Evolutionary conservation across 495 filamentous ascomycete genomes (phyloP), one percentile per base, ranked within the genome.

Genomic region (Thermochaetoides thermophila): DNA sequence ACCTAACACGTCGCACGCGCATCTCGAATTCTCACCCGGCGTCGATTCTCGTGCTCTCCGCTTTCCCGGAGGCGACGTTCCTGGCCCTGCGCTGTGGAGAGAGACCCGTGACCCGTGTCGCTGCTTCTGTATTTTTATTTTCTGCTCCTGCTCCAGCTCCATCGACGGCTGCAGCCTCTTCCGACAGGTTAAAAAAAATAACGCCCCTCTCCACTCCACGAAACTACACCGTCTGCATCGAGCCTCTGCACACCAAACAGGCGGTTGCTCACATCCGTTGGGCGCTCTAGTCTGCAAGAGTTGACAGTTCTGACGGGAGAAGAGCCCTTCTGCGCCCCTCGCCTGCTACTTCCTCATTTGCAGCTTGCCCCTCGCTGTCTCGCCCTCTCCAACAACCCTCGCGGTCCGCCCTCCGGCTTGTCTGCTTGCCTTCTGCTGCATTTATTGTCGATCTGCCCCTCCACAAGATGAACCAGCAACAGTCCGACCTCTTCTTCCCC

Each of bases 391-490:
- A n/a, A n/a, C n/a, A n/a, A n/a, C n/a, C n/a, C n/a, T n/a, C n/a
- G n/a, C n/a, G n/a, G n/a, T 14, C 15, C 14, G 11, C 21, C 38
- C 13, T 3, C 7, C 17, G 19, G 1, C 5, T 5, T 25, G 25
- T 42, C 31, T 46, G 38, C 37, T 39, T 39, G 32, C 35, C 42
- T 44, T n/a, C n/a, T n/a, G n/a, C n/a, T n/a, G n/a, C n/a, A n/a
- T n/a, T n/a, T n/a, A n/a, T n/a, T n/a, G n/a, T n/a, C n/a, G n/a
- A n/a, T n/a, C n/a, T n/a, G n/a, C n/a, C n/a, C n/a, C n/a, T n/a
- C n/a, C n/a, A n/a, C n/a, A n/a, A 42, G 17, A 56, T 56, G 53
- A 53, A 52, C 32, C 43, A 49, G 27, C n/a, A n/a, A n/a, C 53
- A 56, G 22, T 43, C 44, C 30, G 42, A 50, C 7, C 33, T 45